Percentiles rank a stretch among this genome's conserved stretches.
These are phyloP conservation scores for Trichoderma sp. DNA, from an alignment of 2,329 filamentous ascomycete genomes.

Conservation along the genomic window DNA sequence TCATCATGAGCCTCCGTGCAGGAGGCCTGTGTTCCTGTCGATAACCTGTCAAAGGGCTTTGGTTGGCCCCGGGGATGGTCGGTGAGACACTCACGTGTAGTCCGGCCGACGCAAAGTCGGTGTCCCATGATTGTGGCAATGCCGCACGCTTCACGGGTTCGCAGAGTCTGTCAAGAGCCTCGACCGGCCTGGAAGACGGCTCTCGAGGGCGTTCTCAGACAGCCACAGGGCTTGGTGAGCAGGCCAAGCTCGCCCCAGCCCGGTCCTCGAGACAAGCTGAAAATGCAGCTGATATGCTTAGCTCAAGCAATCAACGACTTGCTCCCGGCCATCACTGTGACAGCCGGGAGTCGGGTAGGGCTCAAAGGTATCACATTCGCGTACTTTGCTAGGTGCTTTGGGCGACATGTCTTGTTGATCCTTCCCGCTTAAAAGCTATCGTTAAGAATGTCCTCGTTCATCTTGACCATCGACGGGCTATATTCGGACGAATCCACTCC, in stretches of 20 bases:
- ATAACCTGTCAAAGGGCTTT: not conserved
- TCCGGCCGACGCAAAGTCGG: not conserved
- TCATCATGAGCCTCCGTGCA: not conserved
- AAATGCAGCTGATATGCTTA: not conserved
- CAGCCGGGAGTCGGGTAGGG: not conserved
- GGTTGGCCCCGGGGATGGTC: not conserved
- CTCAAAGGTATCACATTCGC: not conserved
- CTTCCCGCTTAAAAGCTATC: conserved; percentile 57
- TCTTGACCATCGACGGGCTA: conserved; percentile 67
- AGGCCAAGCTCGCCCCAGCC: not conserved
- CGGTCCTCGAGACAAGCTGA: not conserved
- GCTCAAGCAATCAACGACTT: not conserved
- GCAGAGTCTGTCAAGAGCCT: not conserved
- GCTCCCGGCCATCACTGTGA: not conserved
- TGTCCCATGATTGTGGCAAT: not conserved
- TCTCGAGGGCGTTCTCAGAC: not conserved
- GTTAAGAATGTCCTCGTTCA: conserved; percentile 63
- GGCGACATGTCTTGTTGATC: not conserved
- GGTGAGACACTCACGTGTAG: conserved; percentile 8
- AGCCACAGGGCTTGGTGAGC: not conserved
- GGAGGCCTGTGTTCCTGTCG: not conserved
- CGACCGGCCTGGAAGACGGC: not conserved
- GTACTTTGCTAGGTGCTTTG: not conserved
- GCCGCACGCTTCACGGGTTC: not conserved
- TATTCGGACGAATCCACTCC: conserved; percentile 58